Evolutionary conservation across 352 stramenopile species (phyloP), one percentile per base, ranked within the genome.

Genomic region (Pythium insidiosum): DNA sequence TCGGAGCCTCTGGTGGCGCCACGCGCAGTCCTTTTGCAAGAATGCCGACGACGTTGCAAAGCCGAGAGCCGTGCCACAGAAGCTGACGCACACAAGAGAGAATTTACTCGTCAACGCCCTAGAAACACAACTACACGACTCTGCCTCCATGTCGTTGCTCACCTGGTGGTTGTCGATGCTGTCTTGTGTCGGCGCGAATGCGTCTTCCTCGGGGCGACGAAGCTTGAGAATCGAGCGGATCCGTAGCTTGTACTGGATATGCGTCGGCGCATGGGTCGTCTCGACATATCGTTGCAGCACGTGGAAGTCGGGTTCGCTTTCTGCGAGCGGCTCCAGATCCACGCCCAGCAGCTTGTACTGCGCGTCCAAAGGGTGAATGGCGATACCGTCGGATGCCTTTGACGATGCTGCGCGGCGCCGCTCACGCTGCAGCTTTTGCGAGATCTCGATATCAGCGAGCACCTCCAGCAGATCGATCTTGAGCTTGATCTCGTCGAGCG

Each of bases 11-110:
- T 1, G 82, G 63, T 10, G 84, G 84, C 13, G 84, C 84, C 23
- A 95, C 66, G 5, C 80, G 72, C 19, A 95, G 62, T 10, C 84
- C 84, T 20, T 91, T 73, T 2, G 68, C 73, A 6, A 95, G 48
- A 31, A 95, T 92, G 6, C 82, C 76, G 18, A 85, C 61, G 30
- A 90, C 61, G 33, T 95, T 95, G 39, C 68, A 77, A 15, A 86
- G 44, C 1, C 68, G 62, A 7, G 77, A 88, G n/a, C 84, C 84
- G 44, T 94, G 84, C 84, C 81, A 95, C 16, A 95, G 43, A 22
- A 95, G 61, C 71, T 80, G 28, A 15, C 25, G 6, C 19, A n/a
- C n/a, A n/a, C n/a, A n/a, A n/a, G n/a, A n/a, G n/a, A n/a, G n/a
- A n/a, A n/a, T n/a, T n/a, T n/a, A n/a, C n/a, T n/a, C n/a, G n/a